A percentile compares a stretch with the other conserved stretches of the same genome.
Conservation (phyloP, 495 filamentous ascomycete genomes). For the Aspergillus affinis region DNA sequence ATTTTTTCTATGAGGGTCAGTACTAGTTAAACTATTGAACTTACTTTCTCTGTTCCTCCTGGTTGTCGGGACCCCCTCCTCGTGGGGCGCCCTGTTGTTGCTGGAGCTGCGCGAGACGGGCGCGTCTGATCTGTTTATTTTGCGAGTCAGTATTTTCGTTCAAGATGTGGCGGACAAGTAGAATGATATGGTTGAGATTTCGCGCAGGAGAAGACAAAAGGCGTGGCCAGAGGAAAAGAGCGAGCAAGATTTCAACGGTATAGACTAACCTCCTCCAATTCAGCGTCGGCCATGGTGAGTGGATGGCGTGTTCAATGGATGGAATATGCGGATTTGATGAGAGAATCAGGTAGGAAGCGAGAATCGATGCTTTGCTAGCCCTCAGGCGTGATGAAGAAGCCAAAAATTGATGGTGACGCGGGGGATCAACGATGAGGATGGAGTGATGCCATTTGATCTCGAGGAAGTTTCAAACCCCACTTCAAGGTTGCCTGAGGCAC, state of each 20-base stretch:
- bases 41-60: conserved; percentile 66
- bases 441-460: conserved; percentile 9
- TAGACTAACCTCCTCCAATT: conserved; percentile 70
- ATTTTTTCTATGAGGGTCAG: not conserved
- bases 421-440: conserved; percentile 10
- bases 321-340: not conserved
- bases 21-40: conserved; percentile 10
- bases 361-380: not conserved
- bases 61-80: conserved; percentile 49
- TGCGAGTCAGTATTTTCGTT: conserved; percentile 2
- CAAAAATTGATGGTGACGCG: not conserved
- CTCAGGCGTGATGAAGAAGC: not conserved
- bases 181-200: too few species aligned
- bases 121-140: conserved; percentile 70
- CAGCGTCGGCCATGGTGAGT: conserved; percentile 73
- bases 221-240: not conserved
- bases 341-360: not conserved
- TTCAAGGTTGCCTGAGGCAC: conserved; percentile 18
- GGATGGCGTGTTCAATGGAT: conserved; percentile 8
- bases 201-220: not conserved
- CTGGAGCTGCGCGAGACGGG: conserved; percentile 88
- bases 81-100: conserved; percentile 55
- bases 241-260: not conserved
- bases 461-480: conserved; percentile 21
- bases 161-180: not conserved